Base-by-base conservation (phyloP, 495 filamentous ascomycete genomes). In the Talaromyces wortmannii region DNA sequence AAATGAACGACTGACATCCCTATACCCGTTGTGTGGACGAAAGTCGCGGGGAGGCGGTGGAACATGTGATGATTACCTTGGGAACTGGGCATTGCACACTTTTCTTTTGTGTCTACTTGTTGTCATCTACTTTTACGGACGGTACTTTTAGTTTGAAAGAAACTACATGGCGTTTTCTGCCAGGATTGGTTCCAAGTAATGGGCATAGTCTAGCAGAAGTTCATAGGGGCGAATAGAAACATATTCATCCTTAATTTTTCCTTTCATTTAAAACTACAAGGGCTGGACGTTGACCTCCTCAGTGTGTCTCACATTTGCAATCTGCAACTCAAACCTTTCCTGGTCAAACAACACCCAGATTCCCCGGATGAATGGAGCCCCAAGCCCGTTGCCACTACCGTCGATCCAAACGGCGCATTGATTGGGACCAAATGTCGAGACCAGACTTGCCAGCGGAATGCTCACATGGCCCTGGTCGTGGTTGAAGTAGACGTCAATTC, bases 71-170 rank as follows among this genome's bases (percentile, higher is more conserved):
- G 40, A 29, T 32, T 36, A 32, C 36, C 43, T 46, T 45, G 7
- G 43, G 44, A 53, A 53, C 36, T 53, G 13, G 43, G 52, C 43
- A 53, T 23, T 45, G 31, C 23, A 45, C 42, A 29, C 42, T 11
- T 45, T 53, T 46, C 43, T 13, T 40, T 40, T 53, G 33, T 53
- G 52, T 53, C 42, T 53, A 46, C n/a, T 46, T 23, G 23, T 23
- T 23, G 13, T 13, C 16, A 31, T 45, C 31, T 30, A 52, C 44
- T 52, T 42, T 53, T 46, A 40, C 13, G 36, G 36, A 40, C 36
- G 36, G 36, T 40, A 13, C 13, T 40, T 40, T 40, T 40, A 40
- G 36, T 40, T 40, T 13, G 8, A 10, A 23, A 23, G 23, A 8
- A 40, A 40, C 36, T 40, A 40, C 13, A 40, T 13, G 13, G 13